These are phyloP conservation scores for Novymonas esmeraldas DNA, from an alignment of 208 protist species.

Conservation along the genomic window DNA sequence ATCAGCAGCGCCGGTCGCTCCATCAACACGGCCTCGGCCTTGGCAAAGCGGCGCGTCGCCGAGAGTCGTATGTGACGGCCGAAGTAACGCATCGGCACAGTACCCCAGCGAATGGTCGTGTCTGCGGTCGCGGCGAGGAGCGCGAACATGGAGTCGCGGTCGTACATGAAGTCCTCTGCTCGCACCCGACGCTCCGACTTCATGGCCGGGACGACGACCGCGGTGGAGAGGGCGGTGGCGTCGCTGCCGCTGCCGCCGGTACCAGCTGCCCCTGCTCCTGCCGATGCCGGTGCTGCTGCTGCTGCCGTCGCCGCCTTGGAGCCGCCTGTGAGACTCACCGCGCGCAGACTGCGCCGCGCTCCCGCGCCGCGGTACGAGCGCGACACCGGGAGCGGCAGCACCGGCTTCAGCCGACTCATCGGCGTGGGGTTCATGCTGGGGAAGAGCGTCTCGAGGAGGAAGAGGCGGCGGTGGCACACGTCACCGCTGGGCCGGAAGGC, in stretches of 20 bases:
- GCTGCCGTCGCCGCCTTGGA: neutral
- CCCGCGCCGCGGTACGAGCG: neutral
- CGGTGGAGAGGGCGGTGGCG: neutral
- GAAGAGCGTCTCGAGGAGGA: constrained; percentile 32
- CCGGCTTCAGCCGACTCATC: constrained; percentile 10
- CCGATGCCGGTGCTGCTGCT: neutral
- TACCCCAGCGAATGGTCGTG: constrained; percentile 25
- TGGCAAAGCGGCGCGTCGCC: constrained; percentile 26
- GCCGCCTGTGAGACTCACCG: neutral
- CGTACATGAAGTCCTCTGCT: constrained; percentile 33
- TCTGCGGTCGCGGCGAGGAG: constrained; percentile 22
- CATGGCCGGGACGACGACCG: neutral
- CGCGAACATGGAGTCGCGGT: constrained; percentile 29
- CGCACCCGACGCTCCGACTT: neutral
- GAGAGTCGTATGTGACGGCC: constrained; percentile 38
- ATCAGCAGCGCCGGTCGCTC: constrained; percentile 26
- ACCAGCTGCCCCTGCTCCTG: neutral
- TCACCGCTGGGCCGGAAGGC: constrained; percentile 13
- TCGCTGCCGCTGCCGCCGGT: neutral
- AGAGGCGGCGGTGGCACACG: constrained; percentile 33
- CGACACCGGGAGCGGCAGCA: constrained; percentile 9
- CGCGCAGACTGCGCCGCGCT: neutral
- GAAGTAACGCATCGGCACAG: constrained; percentile 28
- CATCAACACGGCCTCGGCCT: constrained; percentile 23
- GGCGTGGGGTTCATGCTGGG: constrained; percentile 26